Conservation (phyloP, 2,329 filamentous ascomycete species). For the Xylogone sp. region DNA sequence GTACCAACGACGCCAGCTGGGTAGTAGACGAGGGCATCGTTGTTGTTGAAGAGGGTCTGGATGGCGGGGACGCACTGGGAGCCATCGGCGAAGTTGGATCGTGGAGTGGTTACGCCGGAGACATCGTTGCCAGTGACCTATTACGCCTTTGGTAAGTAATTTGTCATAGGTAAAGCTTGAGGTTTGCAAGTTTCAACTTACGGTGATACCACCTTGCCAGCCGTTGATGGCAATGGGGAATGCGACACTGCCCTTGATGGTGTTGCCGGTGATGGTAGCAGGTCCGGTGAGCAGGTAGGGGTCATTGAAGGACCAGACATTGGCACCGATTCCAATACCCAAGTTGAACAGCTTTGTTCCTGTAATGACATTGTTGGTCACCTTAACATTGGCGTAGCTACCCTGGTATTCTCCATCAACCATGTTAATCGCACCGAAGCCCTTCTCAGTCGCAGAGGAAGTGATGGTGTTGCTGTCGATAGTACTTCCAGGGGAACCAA, state of each 20-base stretch:
- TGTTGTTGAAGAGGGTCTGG: conserved; percentile 16
- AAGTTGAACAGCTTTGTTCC: conserved; percentile 19
- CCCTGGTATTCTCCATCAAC: conserved; percentile 19
- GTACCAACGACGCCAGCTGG: conserved; percentile 14
- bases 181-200: background rate
- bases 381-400: conserved; percentile 15
- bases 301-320: conserved; percentile 20
- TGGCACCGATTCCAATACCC: conserved; percentile 13
- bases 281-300: conserved; percentile 13
- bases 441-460: conserved; percentile 16
- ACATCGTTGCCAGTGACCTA: conserved; percentile 19
- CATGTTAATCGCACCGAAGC: conserved; percentile 25
- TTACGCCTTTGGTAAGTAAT: background rate
- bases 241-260: conserved; percentile 15
- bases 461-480: conserved; percentile 20
- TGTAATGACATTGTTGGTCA: conserved; percentile 19
- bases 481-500: conserved; percentile 20
- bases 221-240: conserved; percentile 24
- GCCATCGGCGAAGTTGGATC: conserved; percentile 18
- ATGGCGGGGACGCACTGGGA: conserved; percentile 13
- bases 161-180: background rate
- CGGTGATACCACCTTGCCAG: conserved; percentile 19
- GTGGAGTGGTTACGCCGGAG: conserved; percentile 13
- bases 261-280: conserved; percentile 16
- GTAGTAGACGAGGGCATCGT: conserved; percentile 20